Base-by-base conservation (phyloP, 345 rosid genomes). In the Ceriops tagal region DNA sequence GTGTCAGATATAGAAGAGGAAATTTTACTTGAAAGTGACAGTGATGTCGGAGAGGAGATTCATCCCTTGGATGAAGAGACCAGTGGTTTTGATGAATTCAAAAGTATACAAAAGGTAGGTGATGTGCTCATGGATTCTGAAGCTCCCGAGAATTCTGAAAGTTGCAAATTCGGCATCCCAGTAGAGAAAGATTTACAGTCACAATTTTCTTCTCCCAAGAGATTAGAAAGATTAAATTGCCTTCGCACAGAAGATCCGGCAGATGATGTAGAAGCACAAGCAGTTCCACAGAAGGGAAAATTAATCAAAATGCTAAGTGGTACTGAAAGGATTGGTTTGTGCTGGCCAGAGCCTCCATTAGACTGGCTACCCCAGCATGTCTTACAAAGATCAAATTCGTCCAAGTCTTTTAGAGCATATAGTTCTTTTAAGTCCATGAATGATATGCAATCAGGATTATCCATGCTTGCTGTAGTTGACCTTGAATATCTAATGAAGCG, bases 271-370 rank as follows among this genome's bases (percentile, higher is more conserved):
- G 78, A 74, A 64, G 69, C 68, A 37, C 5, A 67, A 19, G 49
- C 57, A 49, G 59, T 64, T 49, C 77, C 75, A 68, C 71, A 72
- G 53, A 68, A 65, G 62, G 31, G 59, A 21, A 85, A 81, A 63
- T 37, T 91, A 34, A 79, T 77, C 69, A 85, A 67, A 81, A 74
- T 75, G 88, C 80, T 89, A 30, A 91, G 96, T 74, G 85, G 93
- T 62, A 73, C 88, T 74, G 95, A 91, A 72, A 78, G 86, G 79
- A 80, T 88, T 62, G 90, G 96, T 62, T 82, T 93, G 68, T 87
- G 84, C 78, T 93, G 98, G 97, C 98, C 97, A 13, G 98, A 91
- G 77, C 89, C 89, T 20, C 97, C 85, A 7, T 74, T 93, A 58
- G 78, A 89, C 79, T 77, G 89, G 75, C 64, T 89, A 47, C 76